A percentile compares a stretch with the other conserved stretches of the same genome.
Evolutionary conservation across 345 rosid genomes (phyloP).

Genomic region (Schrenkiella parvula): DNA sequence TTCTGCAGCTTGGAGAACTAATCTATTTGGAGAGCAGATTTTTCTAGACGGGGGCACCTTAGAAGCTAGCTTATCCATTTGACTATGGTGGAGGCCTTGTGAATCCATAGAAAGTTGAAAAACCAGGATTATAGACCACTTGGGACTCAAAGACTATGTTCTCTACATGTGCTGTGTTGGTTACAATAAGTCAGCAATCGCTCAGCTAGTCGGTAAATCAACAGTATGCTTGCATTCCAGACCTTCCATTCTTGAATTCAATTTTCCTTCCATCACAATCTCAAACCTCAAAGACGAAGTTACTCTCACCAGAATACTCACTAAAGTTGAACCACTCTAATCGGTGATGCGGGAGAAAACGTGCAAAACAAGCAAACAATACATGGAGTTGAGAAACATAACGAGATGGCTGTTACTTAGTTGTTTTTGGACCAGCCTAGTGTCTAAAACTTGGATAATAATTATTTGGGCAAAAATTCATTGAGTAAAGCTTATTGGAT

Average conservation of each 20-base stretch:
- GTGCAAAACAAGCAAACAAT: too few relatives aligned
- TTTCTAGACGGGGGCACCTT: constrained; percentile 39
- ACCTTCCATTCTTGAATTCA: constrained; percentile 32
- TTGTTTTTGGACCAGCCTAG: too few relatives aligned
- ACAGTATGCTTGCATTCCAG: constrained; percentile 20
- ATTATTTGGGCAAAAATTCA: too few relatives aligned
- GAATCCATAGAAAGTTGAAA: constrained; percentile 45
- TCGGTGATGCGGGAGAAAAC: too few relatives aligned
- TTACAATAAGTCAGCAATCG: constrained; percentile 46
- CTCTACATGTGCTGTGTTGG: constrained; percentile 42
- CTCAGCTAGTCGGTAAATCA: constrained; percentile 32
- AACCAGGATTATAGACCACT: constrained; percentile 63
- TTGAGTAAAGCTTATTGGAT: too few relatives aligned
- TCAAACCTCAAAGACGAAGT: constrained; percentile 18
- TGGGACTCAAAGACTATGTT: constrained; percentile 42
- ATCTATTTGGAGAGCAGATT: constrained; percentile 37
- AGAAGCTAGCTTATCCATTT: constrained; percentile 40
- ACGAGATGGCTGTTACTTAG: too few relatives aligned
- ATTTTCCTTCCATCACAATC: constrained; percentile 45
- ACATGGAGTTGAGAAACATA: too few relatives aligned
- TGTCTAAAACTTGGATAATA: too few relatives aligned
- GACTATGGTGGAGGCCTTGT: constrained; percentile 64
- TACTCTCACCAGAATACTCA: constrained; percentile 36
- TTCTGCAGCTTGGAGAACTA: constrained; percentile 32
- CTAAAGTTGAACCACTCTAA: constrained; percentile 37